Percentiles rank a stretch among this genome's conserved stretches.
phyloP scores from a whole-genome alignment of 192 early-diverging fungal species.

The Bifiguratus adelaidae region DNA sequence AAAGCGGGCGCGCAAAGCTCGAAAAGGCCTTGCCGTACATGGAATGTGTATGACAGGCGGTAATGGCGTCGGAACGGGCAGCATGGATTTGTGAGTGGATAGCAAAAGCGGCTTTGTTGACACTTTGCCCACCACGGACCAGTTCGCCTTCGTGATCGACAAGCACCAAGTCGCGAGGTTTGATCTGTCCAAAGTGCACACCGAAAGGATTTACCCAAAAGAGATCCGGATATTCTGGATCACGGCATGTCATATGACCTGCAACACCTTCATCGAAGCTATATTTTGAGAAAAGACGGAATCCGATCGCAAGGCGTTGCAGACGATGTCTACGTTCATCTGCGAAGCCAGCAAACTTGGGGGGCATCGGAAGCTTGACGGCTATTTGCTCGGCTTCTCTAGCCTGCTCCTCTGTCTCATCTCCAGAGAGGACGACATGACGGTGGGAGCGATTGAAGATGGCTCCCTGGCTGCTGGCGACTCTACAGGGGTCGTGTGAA shows the following conservation, averaged over 20 bases:
- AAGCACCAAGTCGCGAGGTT: constrained; percentile 39
- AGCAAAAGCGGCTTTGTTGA: constrained; percentile 51
- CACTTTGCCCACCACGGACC: constrained; percentile 26
- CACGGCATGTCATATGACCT: constrained; percentile 47
- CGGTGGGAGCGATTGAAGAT: constrained; percentile 14
- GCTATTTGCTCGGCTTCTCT: constrained; percentile 20
- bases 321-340: constrained; percentile 44
- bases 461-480: not conserved
- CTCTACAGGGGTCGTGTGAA: no score
- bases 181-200: constrained; percentile 37
- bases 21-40: constrained; percentile 53
- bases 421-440: constrained; percentile 13
- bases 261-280: constrained; percentile 48
- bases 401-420: constrained; percentile 26
- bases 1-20: constrained; percentile 19
- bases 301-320: constrained; percentile 42
- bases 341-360: constrained; percentile 26
- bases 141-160: constrained; percentile 41
- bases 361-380: constrained; percentile 30
- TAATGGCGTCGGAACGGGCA: constrained; percentile 29
- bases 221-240: constrained; percentile 42
- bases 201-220: constrained; percentile 59
- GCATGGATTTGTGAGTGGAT: constrained; percentile 47
- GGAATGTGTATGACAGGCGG: constrained; percentile 44
- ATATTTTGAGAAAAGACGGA: constrained; percentile 42